phyloP scores from a whole-genome alignment of 2,329 filamentous ascomycete species.

The Cadophora luteo-olivacea region DNA sequence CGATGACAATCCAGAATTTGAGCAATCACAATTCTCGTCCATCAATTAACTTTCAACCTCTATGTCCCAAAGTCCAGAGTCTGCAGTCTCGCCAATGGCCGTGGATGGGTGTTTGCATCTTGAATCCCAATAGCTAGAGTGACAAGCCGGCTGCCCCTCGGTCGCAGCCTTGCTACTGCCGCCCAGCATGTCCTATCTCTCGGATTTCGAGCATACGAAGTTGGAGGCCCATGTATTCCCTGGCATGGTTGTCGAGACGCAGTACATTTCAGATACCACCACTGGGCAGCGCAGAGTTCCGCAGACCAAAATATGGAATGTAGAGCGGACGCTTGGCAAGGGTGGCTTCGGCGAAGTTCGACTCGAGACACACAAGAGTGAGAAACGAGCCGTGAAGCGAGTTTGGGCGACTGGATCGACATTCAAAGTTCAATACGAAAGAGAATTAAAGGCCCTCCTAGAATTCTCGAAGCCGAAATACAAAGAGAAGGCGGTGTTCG shows the following conservation, averaged over 20 bases:
- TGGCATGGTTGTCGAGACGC: conserved; percentile 7
- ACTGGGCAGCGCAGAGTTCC: background rate
- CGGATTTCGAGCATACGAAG: conserved; percentile 23
- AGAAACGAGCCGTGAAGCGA: conserved; percentile 23
- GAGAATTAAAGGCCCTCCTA: conserved; percentile 23
- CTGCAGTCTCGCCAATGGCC: too few species aligned
- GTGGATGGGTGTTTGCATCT: too few species aligned
- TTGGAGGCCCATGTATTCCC: conserved; percentile 22
- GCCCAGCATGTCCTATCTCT: conserved; percentile 20
- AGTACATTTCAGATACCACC: conserved; percentile 11
- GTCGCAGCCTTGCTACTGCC: conserved; percentile 14
- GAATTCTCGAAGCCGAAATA: conserved; percentile 29
- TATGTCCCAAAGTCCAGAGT: background rate
- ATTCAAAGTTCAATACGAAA: conserved; percentile 15
- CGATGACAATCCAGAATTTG: background rate
- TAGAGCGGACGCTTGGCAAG: conserved; percentile 15
- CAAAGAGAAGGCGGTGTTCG: conserved; percentile 32
- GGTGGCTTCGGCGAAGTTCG: conserved; percentile 26
- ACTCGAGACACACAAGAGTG: conserved; percentile 6
- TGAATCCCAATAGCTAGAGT: background rate
- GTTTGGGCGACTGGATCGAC: conserved; percentile 1
- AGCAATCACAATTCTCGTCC: background rate
- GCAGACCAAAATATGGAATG: conserved; percentile 22
- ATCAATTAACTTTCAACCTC: background rate
- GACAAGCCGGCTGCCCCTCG: background rate